Evolutionary conservation across 352 stramenopile species (phyloP), one percentile per base, ranked within the genome.

Genomic region (Pythium chondricola): DNA sequence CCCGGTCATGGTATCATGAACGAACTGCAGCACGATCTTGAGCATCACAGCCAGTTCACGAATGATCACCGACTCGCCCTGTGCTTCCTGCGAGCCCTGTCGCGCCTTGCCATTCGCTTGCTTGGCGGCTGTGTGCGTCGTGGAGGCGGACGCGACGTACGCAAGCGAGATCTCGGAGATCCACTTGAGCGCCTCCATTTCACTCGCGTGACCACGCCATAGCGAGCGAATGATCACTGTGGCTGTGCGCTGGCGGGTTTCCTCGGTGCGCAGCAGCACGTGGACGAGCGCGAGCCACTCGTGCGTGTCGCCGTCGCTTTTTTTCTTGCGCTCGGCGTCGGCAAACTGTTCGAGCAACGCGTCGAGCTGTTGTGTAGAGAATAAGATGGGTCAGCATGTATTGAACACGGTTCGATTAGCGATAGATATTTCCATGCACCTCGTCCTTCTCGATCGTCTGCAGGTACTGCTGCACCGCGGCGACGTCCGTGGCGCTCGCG

Each of bases 131-230:
- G n/a, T n/a, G n/a, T n/a, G n/a, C n/a, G n/a, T n/a, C n/a, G n/a
- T n/a, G 22, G 87, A 67, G 9, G 78, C 24, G 2, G 63, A 71
- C 16, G 57, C 56, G 25, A 82, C 63, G 50, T 89, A 93, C 36
- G 61, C 74, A 33, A 90, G 43, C 30, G 61, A 81, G 20, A 93
- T 67, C 61, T 93, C 82, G 2, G 79, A 83, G 38, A 90, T 63
- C 60, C 83, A 84, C 51, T 86, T 76, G 65, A 83, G 81, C 36
- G 66, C 68, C 55, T 87, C 74, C 32, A 89, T 57, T 37, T 93
- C 81, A 41, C 68, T 90, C 22, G 61, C 51, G 16, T 56, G 64
- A 21, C 76, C 70, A 4, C 62, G 58, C 45, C 79, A 83, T 17
- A 90, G 54, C 25, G 71, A 40, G 54, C 70, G 48, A 20, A 88